Percentiles rank a stretch among this genome's conserved stretches.
Evolutionary conservation across 2,329 filamentous ascomycete genomes (phyloP).

Genomic region (Ophiostoma perfectum): DNA sequence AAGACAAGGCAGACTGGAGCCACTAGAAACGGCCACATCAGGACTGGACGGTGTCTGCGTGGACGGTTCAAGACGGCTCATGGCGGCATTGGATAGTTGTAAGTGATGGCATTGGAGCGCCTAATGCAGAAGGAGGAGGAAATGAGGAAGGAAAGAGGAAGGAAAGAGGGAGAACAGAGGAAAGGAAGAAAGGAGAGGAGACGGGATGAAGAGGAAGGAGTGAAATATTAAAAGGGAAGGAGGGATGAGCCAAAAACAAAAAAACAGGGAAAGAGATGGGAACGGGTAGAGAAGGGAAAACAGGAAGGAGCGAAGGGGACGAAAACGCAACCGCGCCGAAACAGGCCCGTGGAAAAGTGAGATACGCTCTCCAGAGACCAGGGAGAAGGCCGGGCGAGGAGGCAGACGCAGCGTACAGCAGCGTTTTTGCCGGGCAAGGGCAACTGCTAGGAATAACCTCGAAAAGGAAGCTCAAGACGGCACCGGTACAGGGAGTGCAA

Average conservation of each 20-base stretch:
- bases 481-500: background rate
- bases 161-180: background rate
- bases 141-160: background rate
- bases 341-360: background rate
- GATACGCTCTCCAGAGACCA: no score
- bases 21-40: constrained; percentile 9
- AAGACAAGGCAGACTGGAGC: background rate
- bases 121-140: background rate
- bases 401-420: no score
- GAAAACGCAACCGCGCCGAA: background rate
- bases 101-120: constrained; percentile 15
- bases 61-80: constrained; percentile 16
- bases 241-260: background rate
- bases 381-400: no score
- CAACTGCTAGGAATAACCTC: background rate
- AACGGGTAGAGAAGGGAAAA: constrained; percentile 2
- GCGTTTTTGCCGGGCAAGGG: background rate
- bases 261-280: background rate
- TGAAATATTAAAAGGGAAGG: background rate
- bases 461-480: background rate
- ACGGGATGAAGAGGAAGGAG: background rate
- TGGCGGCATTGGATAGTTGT: constrained; percentile 22
- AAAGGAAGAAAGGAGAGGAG: background rate
- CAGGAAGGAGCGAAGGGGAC: background rate
- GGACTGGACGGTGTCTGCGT: constrained; percentile 8